A percentile compares a stretch with the other conserved stretches of the same genome.
These are phyloP conservation scores for Rhizodiscina lignyota DNA, from an alignment of 495 filamentous ascomycete species.

Conservation along the genomic window DNA sequence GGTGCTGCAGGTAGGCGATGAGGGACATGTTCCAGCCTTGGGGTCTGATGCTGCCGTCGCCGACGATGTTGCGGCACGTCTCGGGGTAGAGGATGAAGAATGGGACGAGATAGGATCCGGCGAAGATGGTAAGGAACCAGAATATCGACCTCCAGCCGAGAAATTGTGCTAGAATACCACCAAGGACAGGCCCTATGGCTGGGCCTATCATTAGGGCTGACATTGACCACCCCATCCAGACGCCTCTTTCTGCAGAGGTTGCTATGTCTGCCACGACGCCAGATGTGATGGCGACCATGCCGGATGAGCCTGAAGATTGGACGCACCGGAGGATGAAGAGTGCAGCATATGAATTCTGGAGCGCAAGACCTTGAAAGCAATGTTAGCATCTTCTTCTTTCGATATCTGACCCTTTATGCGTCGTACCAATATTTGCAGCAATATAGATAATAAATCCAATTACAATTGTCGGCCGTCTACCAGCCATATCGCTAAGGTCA, in stretches of 20 bases:
- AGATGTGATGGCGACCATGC: slow-evolving; percentile 24
- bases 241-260: slow-evolving; percentile 28
- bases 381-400: too few species aligned
- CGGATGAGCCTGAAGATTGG: slow-evolving; percentile 31
- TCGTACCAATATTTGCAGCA: slow-evolving; percentile 29
- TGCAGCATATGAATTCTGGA: slow-evolving; percentile 27
- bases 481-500: slow-evolving; percentile 23
- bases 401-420: too few species aligned
- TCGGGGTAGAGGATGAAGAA: slow-evolving; percentile 1
- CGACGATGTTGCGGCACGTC: slow-evolving; percentile 3
- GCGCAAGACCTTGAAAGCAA: slow-evolving; percentile 38
- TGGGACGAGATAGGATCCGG: slow-evolving; percentile 13
- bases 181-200: slow-evolving; percentile 25
- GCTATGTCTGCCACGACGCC: slow-evolving; percentile 27
- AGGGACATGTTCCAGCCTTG: slow-evolving; percentile 2
- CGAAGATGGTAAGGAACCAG: slow-evolving; percentile 27
- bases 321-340: slow-evolving; percentile 33
- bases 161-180: slow-evolving; percentile 22
- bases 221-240: slow-evolving; percentile 24
- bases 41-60: slow-evolving; percentile 2
- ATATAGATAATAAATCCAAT: slow-evolving; percentile 28
- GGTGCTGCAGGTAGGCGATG: neutral
- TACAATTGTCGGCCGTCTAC: slow-evolving; percentile 30
- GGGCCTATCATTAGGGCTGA: slow-evolving; percentile 4
- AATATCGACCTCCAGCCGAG: slow-evolving; percentile 28